Percentiles rank a stretch among this genome's conserved stretches.
Evolutionary conservation across 331 rosid genomes (phyloP).

Genomic region (Quercus tomentella): DNA sequence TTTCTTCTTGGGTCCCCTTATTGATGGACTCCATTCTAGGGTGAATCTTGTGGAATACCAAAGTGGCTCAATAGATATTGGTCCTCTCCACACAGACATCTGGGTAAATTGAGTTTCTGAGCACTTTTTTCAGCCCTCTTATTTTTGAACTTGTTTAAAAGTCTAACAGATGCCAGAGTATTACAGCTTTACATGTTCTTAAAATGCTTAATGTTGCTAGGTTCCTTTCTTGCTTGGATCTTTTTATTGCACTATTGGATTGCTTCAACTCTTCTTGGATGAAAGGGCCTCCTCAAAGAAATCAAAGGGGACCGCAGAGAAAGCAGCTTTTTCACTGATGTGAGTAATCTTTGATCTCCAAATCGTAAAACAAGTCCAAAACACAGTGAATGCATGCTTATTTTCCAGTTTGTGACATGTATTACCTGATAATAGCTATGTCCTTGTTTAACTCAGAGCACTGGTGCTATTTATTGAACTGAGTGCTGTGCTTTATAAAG

Average conservation of each 20-base stretch:
- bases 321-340: constrained; percentile 46
- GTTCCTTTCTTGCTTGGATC: constrained; percentile 75
- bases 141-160: background rate
- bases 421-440: background rate
- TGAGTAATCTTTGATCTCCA: constrained; percentile 21
- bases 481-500: constrained; percentile 82
- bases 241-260: constrained; percentile 69
- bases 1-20: constrained; percentile 64
- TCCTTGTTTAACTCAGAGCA: constrained; percentile 40
- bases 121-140: background rate
- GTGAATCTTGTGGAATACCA: constrained; percentile 69
- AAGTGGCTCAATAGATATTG: constrained; percentile 42
- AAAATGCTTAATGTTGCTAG: constrained; percentile 24
- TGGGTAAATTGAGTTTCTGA: constrained; percentile 34
- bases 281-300: constrained; percentile 34
- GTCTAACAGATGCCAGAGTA: background rate
- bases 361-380: background rate
- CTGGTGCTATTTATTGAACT: constrained; percentile 56
- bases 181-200: background rate
- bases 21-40: constrained; percentile 83
- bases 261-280: constrained; percentile 66
- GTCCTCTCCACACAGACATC: constrained; percentile 61
- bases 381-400: background rate
- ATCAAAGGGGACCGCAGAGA: constrained; percentile 34
- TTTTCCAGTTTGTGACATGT: background rate